phyloP scores from a whole-genome alignment of 495 filamentous ascomycete species.

The Xylaria curta region DNA sequence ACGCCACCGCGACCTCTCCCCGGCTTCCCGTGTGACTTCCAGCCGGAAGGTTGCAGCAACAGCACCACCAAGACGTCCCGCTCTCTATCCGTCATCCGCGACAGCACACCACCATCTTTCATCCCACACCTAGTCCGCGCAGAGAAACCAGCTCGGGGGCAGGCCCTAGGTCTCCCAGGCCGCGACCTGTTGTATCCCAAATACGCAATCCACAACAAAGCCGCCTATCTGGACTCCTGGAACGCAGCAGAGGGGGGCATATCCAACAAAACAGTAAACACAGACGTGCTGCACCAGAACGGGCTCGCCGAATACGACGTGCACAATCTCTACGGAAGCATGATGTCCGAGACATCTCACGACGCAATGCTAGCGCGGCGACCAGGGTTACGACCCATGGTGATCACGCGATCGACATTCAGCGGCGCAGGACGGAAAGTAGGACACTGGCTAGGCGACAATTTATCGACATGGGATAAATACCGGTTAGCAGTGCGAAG shows the following conservation, averaged over 20 bases:
- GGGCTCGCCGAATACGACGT: constrained; percentile 76
- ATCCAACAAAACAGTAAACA: constrained; percentile 75
- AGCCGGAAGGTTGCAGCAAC: constrained; percentile 57
- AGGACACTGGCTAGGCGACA: constrained; percentile 91
- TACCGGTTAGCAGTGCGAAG: constrained; percentile 73
- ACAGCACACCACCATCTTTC: constrained; percentile 28
- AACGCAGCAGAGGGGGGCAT: constrained; percentile 64
- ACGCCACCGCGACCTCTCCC: constrained; percentile 66
- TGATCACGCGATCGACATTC: constrained; percentile 88
- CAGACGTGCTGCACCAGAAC: constrained; percentile 75
- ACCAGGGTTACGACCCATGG: constrained; percentile 66
- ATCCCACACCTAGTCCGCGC: constrained; percentile 35
- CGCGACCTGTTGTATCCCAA: constrained; percentile 73
- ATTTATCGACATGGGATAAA: constrained; percentile 73
- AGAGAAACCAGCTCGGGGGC: constrained; percentile 34
- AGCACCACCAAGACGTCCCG: constrained; percentile 31
- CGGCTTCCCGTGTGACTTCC: constrained; percentile 75
- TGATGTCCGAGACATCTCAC: constrained; percentile 77
- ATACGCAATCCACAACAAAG: constrained; percentile 77
- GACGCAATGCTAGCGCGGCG: constrained; percentile 73
- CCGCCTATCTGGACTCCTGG: constrained; percentile 51
- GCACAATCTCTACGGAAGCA: constrained; percentile 85
- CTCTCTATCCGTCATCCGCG: constrained; percentile 31
- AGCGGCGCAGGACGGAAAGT: constrained; percentile 78
- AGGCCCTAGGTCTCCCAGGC: constrained; percentile 63